Evolutionary conservation across 139 green algal genomes (phyloP).

Genomic region (Chlamydomonas sphaeroides): DNA sequence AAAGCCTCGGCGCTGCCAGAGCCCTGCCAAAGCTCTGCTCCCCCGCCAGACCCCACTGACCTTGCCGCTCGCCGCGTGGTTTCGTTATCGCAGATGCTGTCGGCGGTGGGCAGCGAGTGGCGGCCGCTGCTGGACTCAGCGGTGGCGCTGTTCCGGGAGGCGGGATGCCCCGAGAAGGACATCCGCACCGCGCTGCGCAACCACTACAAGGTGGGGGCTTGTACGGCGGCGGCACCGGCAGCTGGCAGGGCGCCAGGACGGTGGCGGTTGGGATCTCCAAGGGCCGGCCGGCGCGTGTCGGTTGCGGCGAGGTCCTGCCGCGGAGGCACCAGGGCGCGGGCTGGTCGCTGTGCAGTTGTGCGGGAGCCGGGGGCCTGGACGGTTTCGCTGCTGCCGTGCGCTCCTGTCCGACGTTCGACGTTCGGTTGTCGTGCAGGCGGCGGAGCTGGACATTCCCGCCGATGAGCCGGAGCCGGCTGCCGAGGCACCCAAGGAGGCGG

Average conservation of each 20-base stretch:
- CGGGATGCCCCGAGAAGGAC: constrained; percentile 71
- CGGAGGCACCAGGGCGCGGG: too few relatives aligned
- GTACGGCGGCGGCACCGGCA: neutral
- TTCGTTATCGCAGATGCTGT: constrained; percentile 73
- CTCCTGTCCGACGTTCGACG: too few relatives aligned
- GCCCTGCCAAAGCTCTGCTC: too few relatives aligned
- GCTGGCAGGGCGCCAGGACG: neutral
- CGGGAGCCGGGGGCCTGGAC: too few relatives aligned
- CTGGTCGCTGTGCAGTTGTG: too few relatives aligned
- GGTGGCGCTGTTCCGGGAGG: constrained; percentile 72
- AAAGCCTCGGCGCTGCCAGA: too few relatives aligned
- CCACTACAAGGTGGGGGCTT: constrained; percentile 57
- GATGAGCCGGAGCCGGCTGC: constrained; percentile 6
- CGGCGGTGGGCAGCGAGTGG: constrained; percentile 48
- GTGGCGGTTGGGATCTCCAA: neutral
- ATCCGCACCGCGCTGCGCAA: constrained; percentile 75
- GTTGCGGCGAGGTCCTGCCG: neutral
- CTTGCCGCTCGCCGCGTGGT: too few relatives aligned
- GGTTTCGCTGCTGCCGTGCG: too few relatives aligned
- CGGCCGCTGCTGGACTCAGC: constrained; percentile 66
- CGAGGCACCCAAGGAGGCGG: neutral
- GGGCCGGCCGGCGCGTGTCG: neutral
- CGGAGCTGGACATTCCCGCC: constrained; percentile 26
- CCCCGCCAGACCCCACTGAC: too few relatives aligned
- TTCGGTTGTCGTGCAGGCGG: too few relatives aligned